Base-by-base conservation (phyloP, 805 yeast species). In the Candida pini region DNA sequence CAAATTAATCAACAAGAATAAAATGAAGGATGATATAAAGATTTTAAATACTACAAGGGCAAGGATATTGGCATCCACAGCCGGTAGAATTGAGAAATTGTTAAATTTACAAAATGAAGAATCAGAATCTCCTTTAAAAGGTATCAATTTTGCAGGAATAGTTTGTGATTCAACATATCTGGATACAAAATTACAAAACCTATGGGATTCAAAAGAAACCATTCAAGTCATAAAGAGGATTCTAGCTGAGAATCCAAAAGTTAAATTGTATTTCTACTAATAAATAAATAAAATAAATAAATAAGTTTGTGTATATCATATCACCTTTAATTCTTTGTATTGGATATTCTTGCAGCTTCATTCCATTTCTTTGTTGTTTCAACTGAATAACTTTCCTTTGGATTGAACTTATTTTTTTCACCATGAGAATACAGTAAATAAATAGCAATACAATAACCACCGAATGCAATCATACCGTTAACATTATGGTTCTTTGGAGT, bases 1-100 rank as follows among this genome's bases (percentile, higher is more conserved):
- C 31, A 86, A 85, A 54, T 54, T 86, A 31, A 85, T 86, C 49
- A 73, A 80, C 42, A 86, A 86, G 60, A 85, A 83, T 54, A 78
- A 80, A 44, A 52, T 83, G 30, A 69, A 72, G 21, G 80, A 78
- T 28, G 95, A 86, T 49, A 49, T 73, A 35, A 63, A 64, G 32
- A 43, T 67, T 20, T 56, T 76, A 26, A 53, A 58, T 38, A 55
- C 67, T 28, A 62, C 78, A 22, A 44, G 59, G 40, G 60, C 77
- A 2, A 59, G 79, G 31, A 57, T 81, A 1, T 65, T 79, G 28
- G 73, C 79, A 25, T 68, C 81, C 26, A 81, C 90, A 0, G 78
- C 87, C 1, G 79, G 80, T 2, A 63, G 89, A 35, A 52, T 77
- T 13, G 45, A 51, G 9, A 74, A 70, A 45, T 66, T 79, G 5